Base-by-base conservation (phyloP, 1,284 basidiomycete species). In the Sutorius eximius region DNA sequence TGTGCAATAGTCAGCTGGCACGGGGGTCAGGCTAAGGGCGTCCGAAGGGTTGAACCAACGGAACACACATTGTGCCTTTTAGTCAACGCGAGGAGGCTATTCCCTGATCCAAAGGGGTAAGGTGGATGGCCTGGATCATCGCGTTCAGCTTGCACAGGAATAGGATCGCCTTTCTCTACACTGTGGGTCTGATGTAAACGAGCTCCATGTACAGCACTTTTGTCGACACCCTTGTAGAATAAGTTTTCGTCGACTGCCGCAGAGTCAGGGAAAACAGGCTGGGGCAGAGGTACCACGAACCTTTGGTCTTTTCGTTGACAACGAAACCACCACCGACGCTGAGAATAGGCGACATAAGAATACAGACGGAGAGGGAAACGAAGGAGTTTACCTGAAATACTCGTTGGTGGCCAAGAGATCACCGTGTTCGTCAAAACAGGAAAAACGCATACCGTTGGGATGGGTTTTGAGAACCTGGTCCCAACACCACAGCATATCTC, bases 211-310 rank as follows among this genome's bases (percentile, higher is more conserved):
- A 95, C 95, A 12, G 80, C 78, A 47, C 78, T 76, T 69, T 94
- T 91, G 67, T 94, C 84, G n/a, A 95, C 90, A n/a, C 92, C 87
- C 70, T 94, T 94, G 80, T 98, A 98, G 71, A 93, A 98, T 60
- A 98, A 71, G 70, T 98, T 98, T 74, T 98, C 95, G 65, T 93
- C 88, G 62, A 91, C 86, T 91, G 69, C 13, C 15, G 20, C 1
- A 33, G 43, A 16, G 36, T 73, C 9, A 56, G 57, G 16, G 12
- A 51, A 30, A 30, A 27, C 5, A 33, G 6, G 22, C 7, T 34
- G 33, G 2, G 16, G 15, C 37, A 41, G 29, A 22, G 27, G 42
- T 43, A 18, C 5, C 16, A 43, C 55, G 50, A 56, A 60, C 89
- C 85, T 77, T 93, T 88, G 2, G 91, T 94, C 67, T 91, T 90